Evolutionary conservation across 2,329 filamentous ascomycete genomes (phyloP).

Genomic region (Sporothrix brasiliensis): DNA sequence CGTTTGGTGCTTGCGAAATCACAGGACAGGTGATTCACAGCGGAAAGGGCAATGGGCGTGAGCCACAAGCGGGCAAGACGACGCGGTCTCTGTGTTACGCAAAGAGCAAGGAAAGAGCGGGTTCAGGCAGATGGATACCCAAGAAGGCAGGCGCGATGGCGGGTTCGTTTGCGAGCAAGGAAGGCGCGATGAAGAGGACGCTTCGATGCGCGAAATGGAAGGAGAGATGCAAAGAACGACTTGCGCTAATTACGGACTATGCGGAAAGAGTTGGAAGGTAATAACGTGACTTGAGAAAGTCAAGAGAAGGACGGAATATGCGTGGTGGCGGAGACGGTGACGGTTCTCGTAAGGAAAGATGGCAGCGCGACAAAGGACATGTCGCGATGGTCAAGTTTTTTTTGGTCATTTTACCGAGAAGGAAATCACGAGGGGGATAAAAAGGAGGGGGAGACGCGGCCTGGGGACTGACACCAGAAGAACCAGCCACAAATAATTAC

Average conservation of each 20-base stretch:
- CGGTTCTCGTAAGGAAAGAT: neutral
- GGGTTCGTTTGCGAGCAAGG: slow-evolving; percentile 14
- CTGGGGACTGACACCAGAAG: neutral
- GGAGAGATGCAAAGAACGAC: slow-evolving; percentile 7
- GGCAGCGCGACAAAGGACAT: neutral
- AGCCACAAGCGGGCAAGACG: neutral
- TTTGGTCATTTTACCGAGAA: neutral
- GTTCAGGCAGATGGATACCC: neutral
- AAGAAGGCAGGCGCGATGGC: slow-evolving; percentile 10
- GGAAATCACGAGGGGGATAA: neutral
- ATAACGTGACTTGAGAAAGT: neutral
- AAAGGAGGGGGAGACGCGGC: neutral
- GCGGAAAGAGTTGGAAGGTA: neutral
- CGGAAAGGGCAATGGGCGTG: neutral
- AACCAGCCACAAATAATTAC: neutral
- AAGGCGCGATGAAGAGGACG: slow-evolving; percentile 10
- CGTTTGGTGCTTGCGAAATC: slow-evolving; percentile 10
- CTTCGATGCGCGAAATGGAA: neutral
- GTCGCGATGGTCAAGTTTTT: neutral
- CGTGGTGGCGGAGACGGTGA: neutral
- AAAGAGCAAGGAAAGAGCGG: neutral
- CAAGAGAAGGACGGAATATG: neutral
- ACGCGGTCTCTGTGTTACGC: slow-evolving; percentile 8
- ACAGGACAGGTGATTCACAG: slow-evolving; percentile 11
- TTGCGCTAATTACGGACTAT: slow-evolving; percentile 12